Evolutionary conservation across 139 green algal species (phyloP).

Genomic region (Picocystis salinarum): DNA sequence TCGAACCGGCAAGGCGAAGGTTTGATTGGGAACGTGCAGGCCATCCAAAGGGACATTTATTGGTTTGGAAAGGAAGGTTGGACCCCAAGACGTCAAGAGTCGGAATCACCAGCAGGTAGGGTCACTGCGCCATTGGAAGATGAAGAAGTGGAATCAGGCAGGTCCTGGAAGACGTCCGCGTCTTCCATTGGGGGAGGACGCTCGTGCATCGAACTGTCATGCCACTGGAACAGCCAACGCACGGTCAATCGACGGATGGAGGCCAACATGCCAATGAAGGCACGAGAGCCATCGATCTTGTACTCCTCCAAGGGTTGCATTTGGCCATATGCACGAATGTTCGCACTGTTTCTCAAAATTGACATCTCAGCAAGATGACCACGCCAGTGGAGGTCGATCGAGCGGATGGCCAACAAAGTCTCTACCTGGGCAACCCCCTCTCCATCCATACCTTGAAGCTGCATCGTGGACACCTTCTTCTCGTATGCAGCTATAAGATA

Average conservation of each 20-base stretch:
- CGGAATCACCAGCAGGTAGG: too few species aligned
- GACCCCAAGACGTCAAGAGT: too few species aligned
- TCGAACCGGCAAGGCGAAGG: too few species aligned
- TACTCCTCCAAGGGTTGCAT: conserved; percentile 26
- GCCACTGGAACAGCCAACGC: conserved; percentile 3
- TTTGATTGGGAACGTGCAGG: too few species aligned
- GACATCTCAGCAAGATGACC: conserved; percentile 2
- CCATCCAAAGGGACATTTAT: too few species aligned
- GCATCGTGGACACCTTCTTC: not conserved
- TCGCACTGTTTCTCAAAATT: conserved; percentile 5
- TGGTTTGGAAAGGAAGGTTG: too few species aligned
- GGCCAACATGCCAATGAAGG: conserved; percentile 13
- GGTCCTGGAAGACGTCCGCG: too few species aligned
- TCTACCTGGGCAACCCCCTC: not conserved
- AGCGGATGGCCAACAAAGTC: not conserved
- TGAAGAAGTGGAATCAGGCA: too few species aligned
- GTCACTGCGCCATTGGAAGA: too few species aligned
- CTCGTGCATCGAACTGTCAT: too few species aligned
- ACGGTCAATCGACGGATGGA: not conserved
- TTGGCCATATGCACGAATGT: conserved; percentile 15
- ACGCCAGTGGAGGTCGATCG: conserved; percentile 1
- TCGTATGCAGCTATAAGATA: not conserved
- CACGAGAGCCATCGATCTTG: conserved; percentile 14
- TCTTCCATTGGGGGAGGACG: too few species aligned
- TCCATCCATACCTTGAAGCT: not conserved